Percentiles rank a stretch among this genome's conserved stretches.
Conservation (phyloP, 1,284 basidiomycete species). For the Marasmius fiardii region DNA sequence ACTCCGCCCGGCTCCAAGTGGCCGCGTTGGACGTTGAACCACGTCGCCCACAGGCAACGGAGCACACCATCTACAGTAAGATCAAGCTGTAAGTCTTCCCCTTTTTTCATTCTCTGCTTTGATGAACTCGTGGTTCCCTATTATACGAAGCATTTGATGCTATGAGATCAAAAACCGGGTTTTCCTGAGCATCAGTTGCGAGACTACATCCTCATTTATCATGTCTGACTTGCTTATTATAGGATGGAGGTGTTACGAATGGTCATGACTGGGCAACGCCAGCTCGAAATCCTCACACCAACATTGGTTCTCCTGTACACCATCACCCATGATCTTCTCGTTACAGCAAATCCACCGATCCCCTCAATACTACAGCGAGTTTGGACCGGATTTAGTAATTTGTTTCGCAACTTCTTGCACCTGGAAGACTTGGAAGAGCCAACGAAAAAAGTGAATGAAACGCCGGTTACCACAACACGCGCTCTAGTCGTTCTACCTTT, state of each 20-base stretch:
- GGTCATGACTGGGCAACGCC: neutral
- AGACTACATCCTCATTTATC: neutral
- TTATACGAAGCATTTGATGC: slow-evolving; percentile 40
- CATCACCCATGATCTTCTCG: slow-evolving; percentile 27
- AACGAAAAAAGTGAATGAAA: slow-evolving; percentile 23
- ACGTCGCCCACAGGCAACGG: no score
- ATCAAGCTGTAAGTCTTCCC: slow-evolving; percentile 2
- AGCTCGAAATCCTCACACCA: slow-evolving; percentile 19
- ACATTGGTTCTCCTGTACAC: slow-evolving; percentile 28
- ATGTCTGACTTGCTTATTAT: no score
- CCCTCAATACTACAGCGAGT: slow-evolving; percentile 27
- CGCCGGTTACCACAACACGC: slow-evolving; percentile 30
- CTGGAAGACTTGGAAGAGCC: slow-evolving; percentile 47
- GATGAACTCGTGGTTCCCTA: slow-evolving; percentile 51
- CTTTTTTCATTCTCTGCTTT: slow-evolving; percentile 14
- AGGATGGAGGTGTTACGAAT: neutral
- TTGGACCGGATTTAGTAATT: slow-evolving; percentile 31
- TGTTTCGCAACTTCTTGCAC: slow-evolving; percentile 51
- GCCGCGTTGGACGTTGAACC: no score
- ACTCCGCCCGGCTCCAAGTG: no score
- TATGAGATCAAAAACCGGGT: slow-evolving; percentile 41
- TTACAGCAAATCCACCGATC: slow-evolving; percentile 17
- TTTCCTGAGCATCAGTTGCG: slow-evolving; percentile 27
- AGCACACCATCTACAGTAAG: no score
- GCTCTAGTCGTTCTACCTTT: slow-evolving; percentile 33